Evolutionary conservation across 139 green algal genomes (phyloP), one percentile per base, ranked within the genome.

Genomic region (Limnomonas spitsbergensis): DNA sequence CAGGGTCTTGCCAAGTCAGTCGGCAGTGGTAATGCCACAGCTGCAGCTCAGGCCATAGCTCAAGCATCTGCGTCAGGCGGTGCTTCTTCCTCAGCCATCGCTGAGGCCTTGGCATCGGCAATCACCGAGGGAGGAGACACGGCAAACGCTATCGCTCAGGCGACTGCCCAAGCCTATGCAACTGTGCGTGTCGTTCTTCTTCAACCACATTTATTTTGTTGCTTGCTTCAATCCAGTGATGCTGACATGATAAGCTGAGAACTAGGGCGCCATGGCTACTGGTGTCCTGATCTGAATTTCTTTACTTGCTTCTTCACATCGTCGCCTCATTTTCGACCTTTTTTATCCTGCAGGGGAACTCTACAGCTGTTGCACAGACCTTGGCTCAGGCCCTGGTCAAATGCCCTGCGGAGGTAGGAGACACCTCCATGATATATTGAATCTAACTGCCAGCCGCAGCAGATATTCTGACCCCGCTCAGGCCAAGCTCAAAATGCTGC

Each of bases 1-100:
- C 66, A 72, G 66, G 66, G n/a, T 72, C 29, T 72, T 38, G 66
- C 66, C 7, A 72, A 24, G 27, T 32, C 66, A 39, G 66, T 72
- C 9, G 66, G 26, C 9, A 20, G 31, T 34, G 66, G 66, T 14
- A 72, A 72, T 37, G 27, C 66, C 29, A 29, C 52, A 24, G 69
- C 69, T 52, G 34, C 34, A 36, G 69, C 69, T 27, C 34, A 53
- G 14, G 69, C 69, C 69, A 75, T 75, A 29, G 69, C 69, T 27
- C 69, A 75, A 34, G 69, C 69, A 20, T 54, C 34, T 31, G 69
- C 69, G 7, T 29, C 32, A 7, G 69, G 69, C 26, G 69, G 69
- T 20, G 34, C 32, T 34, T 40, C 9, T 34, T 26, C 34, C 69
- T 27, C 32, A 24, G 69, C 69, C 52, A 34, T 52, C 4, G 69